A percentile compares a stretch with the other conserved stretches of the same genome.
Conservation (phyloP, 2,329 filamentous ascomycete species). For the Scolecobasidium constrictum region DNA sequence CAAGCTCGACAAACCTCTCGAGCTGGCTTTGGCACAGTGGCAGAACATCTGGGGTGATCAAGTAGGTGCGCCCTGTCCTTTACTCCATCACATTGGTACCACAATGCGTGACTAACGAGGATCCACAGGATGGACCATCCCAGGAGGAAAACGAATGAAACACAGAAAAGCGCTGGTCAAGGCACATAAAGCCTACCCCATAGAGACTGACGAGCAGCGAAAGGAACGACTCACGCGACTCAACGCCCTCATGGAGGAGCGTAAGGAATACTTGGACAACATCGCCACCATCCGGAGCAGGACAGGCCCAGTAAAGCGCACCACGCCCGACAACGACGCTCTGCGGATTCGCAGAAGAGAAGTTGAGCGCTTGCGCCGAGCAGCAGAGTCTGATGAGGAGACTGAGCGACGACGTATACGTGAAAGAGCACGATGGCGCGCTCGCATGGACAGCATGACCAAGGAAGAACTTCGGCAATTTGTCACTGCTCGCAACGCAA, state of each 20-base stretch:
- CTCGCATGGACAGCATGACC: background rate
- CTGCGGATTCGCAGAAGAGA: too few relatives aligned
- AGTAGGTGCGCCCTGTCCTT: background rate
- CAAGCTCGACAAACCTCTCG: slow-evolving; percentile 49
- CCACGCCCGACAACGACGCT: too few relatives aligned
- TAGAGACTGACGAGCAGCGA: background rate
- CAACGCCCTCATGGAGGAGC: background rate
- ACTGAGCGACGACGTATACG: background rate
- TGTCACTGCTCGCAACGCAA: background rate
- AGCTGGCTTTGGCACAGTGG: slow-evolving; percentile 49
- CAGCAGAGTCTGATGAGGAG: background rate
- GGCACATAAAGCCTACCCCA: too few relatives aligned
- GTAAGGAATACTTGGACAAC: too few relatives aligned
- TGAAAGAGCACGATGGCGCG: background rate
- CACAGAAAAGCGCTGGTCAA: too few relatives aligned
- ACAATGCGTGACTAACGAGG: too few relatives aligned
- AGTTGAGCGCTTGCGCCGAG: too few relatives aligned
- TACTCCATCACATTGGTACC: too few relatives aligned
- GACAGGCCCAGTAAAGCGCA: too few relatives aligned
- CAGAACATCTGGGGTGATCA: slow-evolving; percentile 47
- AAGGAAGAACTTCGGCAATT: background rate
- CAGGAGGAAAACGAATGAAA: too few relatives aligned
- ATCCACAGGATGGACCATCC: too few relatives aligned
- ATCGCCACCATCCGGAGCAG: too few relatives aligned
- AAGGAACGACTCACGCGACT: background rate